Evolutionary conservation across 768 basidiomycete species (phyloP).

Genomic region (Lactarius sp.): DNA sequence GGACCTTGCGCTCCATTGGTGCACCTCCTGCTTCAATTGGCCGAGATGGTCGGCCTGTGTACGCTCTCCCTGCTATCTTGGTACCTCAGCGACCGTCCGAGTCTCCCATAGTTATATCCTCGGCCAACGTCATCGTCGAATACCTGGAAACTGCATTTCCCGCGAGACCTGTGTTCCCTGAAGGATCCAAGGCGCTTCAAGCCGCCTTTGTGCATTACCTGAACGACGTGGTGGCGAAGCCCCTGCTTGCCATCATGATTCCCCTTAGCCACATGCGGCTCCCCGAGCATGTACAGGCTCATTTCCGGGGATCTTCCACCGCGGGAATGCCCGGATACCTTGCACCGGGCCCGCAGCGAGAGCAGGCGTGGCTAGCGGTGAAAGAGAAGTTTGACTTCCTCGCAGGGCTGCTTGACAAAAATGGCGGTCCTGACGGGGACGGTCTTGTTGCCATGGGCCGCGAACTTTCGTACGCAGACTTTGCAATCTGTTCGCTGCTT

Average conservation of each 20-base stretch:
- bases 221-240: constrained; percentile 59
- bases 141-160: constrained; percentile 68
- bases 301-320: constrained; percentile 36
- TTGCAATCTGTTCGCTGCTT: constrained; percentile 64
- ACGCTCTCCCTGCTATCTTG: constrained; percentile 64
- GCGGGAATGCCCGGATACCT: constrained; percentile 24
- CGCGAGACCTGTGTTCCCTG: constrained; percentile 64
- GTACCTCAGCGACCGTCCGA: constrained; percentile 48
- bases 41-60: constrained; percentile 56
- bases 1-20: constrained; percentile 50
- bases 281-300: constrained; percentile 48
- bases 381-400: constrained; percentile 65
- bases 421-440: constrained; percentile 52
- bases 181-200: constrained; percentile 64
- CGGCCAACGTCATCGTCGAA: constrained; percentile 59
- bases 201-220: constrained; percentile 66
- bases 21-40: constrained; percentile 53
- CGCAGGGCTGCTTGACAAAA: constrained; percentile 63
- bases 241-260: constrained; percentile 64
- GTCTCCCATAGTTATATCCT: constrained; percentile 50
- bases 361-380: constrained; percentile 60
- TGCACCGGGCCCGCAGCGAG: constrained; percentile 43
- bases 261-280: constrained; percentile 62
- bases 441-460: constrained; percentile 60
- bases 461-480: constrained; percentile 68